phyloP scores from a whole-genome alignment of 805 yeast species.

The Lipomyces mesembrius region DNA sequence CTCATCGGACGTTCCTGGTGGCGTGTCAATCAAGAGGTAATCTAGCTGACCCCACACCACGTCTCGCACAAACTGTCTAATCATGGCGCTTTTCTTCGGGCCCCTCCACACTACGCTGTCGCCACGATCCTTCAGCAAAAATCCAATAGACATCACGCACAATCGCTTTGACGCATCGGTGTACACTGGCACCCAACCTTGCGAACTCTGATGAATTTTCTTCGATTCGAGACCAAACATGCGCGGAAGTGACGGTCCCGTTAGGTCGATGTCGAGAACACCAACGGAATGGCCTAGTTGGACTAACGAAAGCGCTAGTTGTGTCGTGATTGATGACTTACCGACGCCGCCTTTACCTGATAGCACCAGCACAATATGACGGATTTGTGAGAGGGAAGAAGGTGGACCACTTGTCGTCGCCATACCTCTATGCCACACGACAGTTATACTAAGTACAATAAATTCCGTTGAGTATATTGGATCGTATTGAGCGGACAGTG shows the following conservation, averaged over 20 bases:
- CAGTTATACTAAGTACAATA: not conserved
- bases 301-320: constrained; percentile 81
- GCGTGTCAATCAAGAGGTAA: constrained; percentile 89
- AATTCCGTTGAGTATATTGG: not conserved
- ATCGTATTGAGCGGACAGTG: too few relatives aligned
- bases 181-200: constrained; percentile 93
- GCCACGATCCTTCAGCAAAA: constrained; percentile 79
- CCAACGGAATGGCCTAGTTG: constrained; percentile 82
- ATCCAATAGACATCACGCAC: constrained; percentile 85
- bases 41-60: constrained; percentile 85
- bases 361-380: constrained; percentile 78
- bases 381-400: constrained; percentile 55
- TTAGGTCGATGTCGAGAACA: constrained; percentile 89
- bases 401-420: constrained; percentile 9
- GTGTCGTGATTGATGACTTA: constrained; percentile 93
- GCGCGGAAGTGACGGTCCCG: constrained; percentile 95
- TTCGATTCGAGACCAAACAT: constrained; percentile 88
- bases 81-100: constrained; percentile 97
- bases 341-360: constrained; percentile 99
- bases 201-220: constrained; percentile 77
- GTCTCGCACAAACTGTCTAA: constrained; percentile 86
- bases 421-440: not conserved
- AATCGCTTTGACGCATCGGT: constrained; percentile 52
- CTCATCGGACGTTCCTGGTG: constrained; percentile 98
- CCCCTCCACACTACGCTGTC: constrained; percentile 98